These are phyloP conservation scores for Podila epigama DNA, from an alignment of 192 early-diverging fungal species.

Conservation along the genomic window DNA sequence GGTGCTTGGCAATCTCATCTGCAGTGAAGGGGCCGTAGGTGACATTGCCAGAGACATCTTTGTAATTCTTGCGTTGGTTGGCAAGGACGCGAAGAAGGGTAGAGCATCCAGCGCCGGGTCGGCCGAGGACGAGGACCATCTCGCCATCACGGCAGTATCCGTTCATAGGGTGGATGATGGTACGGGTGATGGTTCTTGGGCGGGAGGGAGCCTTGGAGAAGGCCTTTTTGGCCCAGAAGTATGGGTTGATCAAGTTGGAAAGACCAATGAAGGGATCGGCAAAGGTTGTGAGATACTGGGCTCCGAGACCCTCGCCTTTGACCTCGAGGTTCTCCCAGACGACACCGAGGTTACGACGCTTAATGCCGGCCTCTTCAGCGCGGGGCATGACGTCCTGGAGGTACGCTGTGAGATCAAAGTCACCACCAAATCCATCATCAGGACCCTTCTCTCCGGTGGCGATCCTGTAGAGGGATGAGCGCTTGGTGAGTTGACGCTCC, in stretches of 20 bases:
- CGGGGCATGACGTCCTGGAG: constrained; percentile 44
- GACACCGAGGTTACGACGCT: constrained; percentile 52
- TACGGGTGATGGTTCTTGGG: constrained; percentile 28
- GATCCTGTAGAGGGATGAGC: constrained; percentile 16
- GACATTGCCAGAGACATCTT: constrained; percentile 60
- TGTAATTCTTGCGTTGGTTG: constrained; percentile 62
- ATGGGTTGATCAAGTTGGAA: constrained; percentile 41
- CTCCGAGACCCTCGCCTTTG: constrained; percentile 40
- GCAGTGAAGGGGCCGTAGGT: constrained; percentile 73
- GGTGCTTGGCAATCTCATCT: constrained; percentile 62
- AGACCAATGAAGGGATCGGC: constrained; percentile 47
- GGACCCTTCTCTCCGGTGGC: constrained; percentile 19
- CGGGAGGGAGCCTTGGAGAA: constrained; percentile 7
- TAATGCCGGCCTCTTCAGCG: constrained; percentile 49
- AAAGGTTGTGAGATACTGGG: constrained; percentile 22
- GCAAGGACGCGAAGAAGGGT: constrained; percentile 70
- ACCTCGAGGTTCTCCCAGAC: constrained; percentile 55
- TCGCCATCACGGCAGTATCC: constrained; percentile 80
- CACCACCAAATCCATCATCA: constrained; percentile 19
- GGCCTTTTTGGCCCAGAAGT: constrained; percentile 41
- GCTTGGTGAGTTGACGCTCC: constrained; percentile 31
- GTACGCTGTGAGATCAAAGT: constrained; percentile 56
- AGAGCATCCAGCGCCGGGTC: constrained; percentile 75
- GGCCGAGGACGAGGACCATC: constrained; percentile 72
- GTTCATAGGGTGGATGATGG: constrained; percentile 64